phyloP scores from a whole-genome alignment of 371 early-diverging fungal species.

The Mucor indicus region DNA sequence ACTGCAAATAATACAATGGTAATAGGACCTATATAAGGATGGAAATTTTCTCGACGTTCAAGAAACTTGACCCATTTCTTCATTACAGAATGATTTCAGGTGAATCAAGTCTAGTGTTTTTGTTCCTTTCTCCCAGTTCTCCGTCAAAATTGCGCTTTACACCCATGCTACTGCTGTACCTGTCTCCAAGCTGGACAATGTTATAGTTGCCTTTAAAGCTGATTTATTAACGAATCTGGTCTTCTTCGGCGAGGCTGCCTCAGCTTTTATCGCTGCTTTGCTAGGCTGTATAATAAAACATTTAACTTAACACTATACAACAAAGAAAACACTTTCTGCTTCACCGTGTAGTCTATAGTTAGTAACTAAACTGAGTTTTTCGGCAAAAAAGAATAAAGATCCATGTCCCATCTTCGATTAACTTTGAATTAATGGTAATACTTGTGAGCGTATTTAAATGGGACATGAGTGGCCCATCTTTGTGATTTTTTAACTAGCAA shows the following conservation, averaged over 20 bases:
- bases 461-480: too few species aligned
- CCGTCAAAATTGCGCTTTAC: background rate
- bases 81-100: slow-evolving; percentile 10
- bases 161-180: slow-evolving; percentile 1
- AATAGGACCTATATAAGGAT: slow-evolving; percentile 7
- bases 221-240: slow-evolving; percentile 2
- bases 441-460: too few species aligned
- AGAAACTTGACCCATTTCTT: slow-evolving; percentile 12
- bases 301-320: slow-evolving; percentile 2
- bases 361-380: too few species aligned
- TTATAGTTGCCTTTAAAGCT: slow-evolving; percentile 2
- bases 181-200: slow-evolving; percentile 7
- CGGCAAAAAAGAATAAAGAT: too few species aligned
- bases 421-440: too few species aligned
- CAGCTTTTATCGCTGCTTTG: slow-evolving; percentile 3
- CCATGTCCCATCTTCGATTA: too few species aligned
- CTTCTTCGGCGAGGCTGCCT: slow-evolving; percentile 7
- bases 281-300: slow-evolving; percentile 3
- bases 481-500: too few species aligned
- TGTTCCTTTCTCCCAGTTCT: background rate
- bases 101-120: slow-evolving; percentile 3
- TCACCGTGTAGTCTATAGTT: too few species aligned
- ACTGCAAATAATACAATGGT: slow-evolving; percentile 11
- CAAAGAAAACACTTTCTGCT: slow-evolving; percentile 6
- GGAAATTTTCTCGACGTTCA: slow-evolving; percentile 6